Percentiles rank a stretch among this genome's conserved stretches.
These are phyloP conservation scores for Phytopythium boreale DNA, from an alignment of 352 stramenopile species.

Conservation along the genomic window DNA sequence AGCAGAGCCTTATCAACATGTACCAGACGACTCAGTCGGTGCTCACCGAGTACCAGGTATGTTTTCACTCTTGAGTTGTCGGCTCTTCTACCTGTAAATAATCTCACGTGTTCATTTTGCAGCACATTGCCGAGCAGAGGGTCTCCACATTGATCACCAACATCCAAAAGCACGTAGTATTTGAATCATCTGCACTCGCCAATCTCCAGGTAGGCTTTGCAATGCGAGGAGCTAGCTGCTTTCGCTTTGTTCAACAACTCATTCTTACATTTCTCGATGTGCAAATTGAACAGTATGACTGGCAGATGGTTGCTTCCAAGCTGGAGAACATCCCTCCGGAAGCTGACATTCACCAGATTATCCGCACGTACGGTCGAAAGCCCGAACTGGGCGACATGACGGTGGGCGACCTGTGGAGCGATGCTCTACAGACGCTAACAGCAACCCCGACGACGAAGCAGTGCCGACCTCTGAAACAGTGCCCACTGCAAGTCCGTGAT, in stretches of 20 bases:
- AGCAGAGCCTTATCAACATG: conserved; percentile 64
- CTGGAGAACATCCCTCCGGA: conserved; percentile 75
- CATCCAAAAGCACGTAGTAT: conserved; percentile 80
- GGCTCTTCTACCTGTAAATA: background rate
- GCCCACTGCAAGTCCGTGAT: conserved; percentile 60
- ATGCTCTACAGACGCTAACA: conserved; percentile 26
- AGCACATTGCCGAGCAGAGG: conserved; percentile 78
- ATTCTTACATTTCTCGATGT: too few relatives aligned
- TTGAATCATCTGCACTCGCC: conserved; percentile 74
- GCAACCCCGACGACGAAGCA: conserved; percentile 43
- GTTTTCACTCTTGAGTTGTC: background rate
- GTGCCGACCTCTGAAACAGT: conserved; percentile 41
- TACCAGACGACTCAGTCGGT: conserved; percentile 66
- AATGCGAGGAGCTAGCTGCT: background rate
- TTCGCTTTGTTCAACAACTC: background rate
- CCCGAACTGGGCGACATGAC: conserved; percentile 41
- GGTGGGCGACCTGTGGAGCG: conserved; percentile 60
- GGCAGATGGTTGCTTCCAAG: conserved; percentile 71
- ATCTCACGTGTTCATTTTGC: background rate
- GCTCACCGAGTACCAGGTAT: conserved; percentile 79
- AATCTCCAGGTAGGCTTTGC: conserved; percentile 64
- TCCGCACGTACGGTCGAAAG: conserved; percentile 28
- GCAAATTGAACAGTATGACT: conserved; percentile 64
- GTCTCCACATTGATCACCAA: conserved; percentile 72
- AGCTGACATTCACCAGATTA: conserved; percentile 67